These are phyloP conservation scores for Coffea canephora DNA, from an alignment of 257 asterid species.

Conservation along the genomic window DNA sequence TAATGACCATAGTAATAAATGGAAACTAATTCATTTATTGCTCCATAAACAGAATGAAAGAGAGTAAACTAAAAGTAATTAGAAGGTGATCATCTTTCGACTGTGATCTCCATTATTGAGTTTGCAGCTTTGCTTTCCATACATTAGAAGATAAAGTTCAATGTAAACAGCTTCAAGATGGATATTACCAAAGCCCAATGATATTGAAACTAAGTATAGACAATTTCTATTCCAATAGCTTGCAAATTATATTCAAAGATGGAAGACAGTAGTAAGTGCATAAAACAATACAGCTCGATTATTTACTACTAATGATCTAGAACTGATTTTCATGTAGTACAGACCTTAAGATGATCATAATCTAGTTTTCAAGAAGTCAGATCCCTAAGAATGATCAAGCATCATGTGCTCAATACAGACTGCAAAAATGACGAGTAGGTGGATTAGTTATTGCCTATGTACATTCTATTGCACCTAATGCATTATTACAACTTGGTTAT, in stretches of 20 bases:
- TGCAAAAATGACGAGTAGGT: not conserved
- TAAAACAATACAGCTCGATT: not conserved
- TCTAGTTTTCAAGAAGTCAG: not conserved
- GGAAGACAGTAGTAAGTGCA: not conserved
- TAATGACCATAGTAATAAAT: not conserved
- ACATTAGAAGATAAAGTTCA: not conserved
- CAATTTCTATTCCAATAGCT: not conserved
- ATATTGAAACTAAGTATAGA: not conserved
- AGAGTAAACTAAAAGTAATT: not conserved
- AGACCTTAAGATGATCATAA: too few relatives aligned
- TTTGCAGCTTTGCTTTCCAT: not conserved
- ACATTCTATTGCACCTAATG: not conserved
- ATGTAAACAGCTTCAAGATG: not conserved
- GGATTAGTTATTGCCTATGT: not conserved
- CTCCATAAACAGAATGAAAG: not conserved
- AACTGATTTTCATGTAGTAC: not conserved
- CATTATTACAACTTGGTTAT: slow-evolving; percentile 34
- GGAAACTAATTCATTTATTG: not conserved
- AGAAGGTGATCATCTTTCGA: not conserved
- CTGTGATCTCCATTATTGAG: not conserved
- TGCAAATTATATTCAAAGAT: not conserved
- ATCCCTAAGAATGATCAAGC: not conserved
- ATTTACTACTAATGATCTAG: not conserved
- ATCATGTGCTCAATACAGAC: not conserved
- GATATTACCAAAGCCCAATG: not conserved